Conservation (phyloP, 495 filamentous ascomycete genomes). For the Acidiella bohemica region DNA sequence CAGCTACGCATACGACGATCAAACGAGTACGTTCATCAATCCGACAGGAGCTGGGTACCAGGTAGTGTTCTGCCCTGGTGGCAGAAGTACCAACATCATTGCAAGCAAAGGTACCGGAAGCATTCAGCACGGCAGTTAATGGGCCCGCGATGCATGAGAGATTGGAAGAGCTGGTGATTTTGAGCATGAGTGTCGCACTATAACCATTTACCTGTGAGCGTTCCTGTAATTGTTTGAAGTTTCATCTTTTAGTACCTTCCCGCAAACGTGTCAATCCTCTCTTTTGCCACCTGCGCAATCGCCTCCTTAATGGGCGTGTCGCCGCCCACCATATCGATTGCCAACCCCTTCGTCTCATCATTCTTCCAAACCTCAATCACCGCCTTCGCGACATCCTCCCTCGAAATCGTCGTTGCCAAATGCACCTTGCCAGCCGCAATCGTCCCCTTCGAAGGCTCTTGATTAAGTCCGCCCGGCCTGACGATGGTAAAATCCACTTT, state of each 20-base stretch:
- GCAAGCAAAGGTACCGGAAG: constrained; percentile 7
- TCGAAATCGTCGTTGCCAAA: constrained; percentile 11
- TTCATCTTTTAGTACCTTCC: constrained; percentile 19
- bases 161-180: too few relatives aligned
- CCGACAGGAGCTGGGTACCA: constrained; percentile 60
- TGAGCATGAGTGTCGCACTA: too few relatives aligned
- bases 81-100: constrained; percentile 56
- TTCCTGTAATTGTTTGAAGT: too few relatives aligned
- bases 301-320: constrained; percentile 21
- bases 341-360: constrained; percentile 23
- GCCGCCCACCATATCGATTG: constrained; percentile 27
- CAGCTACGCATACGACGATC: constrained; percentile 66
- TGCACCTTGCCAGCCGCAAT: constrained; percentile 24
- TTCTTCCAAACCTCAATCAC: constrained; percentile 26
- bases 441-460: constrained; percentile 20
- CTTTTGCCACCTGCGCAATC: constrained; percentile 13
- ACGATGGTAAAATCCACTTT: constrained; percentile 28
- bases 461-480: constrained; percentile 22
- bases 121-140: constrained; percentile 3
- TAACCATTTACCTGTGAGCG: too few relatives aligned
- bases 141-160: too few relatives aligned
- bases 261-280: constrained; percentile 17
- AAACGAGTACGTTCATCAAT: constrained; percentile 60
- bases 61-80: constrained; percentile 60
- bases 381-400: constrained; percentile 28